These are phyloP conservation scores for Brassica hybrid DNA, from an alignment of 441 rosid species.

Conservation along the genomic window DNA sequence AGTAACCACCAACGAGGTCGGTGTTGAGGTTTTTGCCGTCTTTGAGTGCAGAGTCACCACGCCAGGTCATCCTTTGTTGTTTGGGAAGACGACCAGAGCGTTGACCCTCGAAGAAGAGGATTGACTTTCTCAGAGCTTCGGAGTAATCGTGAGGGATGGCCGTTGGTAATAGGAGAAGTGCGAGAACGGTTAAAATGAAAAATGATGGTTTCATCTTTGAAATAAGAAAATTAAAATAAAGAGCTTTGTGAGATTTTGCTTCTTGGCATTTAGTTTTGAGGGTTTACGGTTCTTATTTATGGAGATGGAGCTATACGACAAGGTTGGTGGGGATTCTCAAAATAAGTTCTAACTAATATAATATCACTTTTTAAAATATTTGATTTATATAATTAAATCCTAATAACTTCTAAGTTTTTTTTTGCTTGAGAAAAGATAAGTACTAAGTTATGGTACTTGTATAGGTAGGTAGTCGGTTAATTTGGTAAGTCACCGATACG, in stretches of 20 bases:
- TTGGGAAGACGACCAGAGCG: slow-evolving; percentile 79
- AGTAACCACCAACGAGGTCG: slow-evolving; percentile 85
- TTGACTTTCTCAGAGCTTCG: slow-evolving; percentile 79
- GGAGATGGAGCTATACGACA: not conserved
- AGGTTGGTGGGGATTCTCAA: not conserved
- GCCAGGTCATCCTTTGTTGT: slow-evolving; percentile 74
- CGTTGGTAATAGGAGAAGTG: slow-evolving; percentile 22
- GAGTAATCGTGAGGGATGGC: slow-evolving; percentile 56
- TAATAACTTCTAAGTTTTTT: not conserved
- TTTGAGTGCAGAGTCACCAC: slow-evolving; percentile 65
- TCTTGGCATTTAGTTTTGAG: slow-evolving; percentile 1
- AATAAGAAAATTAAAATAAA: not conserved
- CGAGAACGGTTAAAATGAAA: not conserved
- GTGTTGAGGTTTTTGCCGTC: slow-evolving; percentile 70
- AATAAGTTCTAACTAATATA: not conserved
- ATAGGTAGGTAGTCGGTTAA: slow-evolving; percentile 16
- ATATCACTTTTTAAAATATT: not conserved
- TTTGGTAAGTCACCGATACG: slow-evolving; percentile 21
- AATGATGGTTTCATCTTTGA: slow-evolving; percentile 22
- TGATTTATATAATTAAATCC: not conserved
- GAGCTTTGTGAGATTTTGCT: slow-evolving; percentile 8
- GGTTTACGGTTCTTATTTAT: slow-evolving; percentile 21
- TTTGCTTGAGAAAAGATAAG: not conserved
- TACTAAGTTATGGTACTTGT: too few relatives aligned
- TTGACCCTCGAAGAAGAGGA: slow-evolving; percentile 93